Percentiles rank a stretch among this genome's conserved stretches.
Conservation (phyloP, 169 alveolate species). For the Perkinsus chesapeaki region DNA sequence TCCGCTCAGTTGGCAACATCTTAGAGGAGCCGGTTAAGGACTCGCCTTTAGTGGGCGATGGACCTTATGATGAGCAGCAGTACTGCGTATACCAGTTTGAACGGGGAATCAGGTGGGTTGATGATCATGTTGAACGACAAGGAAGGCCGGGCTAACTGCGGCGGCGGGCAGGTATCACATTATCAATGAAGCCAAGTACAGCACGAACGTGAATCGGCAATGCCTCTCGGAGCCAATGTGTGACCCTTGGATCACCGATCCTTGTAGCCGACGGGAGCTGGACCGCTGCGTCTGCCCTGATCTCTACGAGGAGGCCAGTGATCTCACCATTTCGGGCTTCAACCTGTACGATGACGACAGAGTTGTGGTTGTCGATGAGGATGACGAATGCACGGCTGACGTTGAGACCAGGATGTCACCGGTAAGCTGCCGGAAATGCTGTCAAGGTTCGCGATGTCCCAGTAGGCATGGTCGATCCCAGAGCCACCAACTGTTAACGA, state of each 20-base stretch:
- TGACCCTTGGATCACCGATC: not conserved
- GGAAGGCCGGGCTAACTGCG: too few relatives aligned
- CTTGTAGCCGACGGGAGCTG: not conserved
- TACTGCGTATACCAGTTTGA: constrained; percentile 15
- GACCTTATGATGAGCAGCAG: constrained; percentile 7
- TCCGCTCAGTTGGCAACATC: constrained; percentile 4
- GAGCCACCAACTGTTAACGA: not conserved
- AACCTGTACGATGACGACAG: not conserved
- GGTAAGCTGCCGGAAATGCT: too few relatives aligned
- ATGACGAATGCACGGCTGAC: not conserved
- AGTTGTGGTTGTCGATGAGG: not conserved
- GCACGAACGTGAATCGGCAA: not conserved
- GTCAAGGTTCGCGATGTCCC: not conserved
- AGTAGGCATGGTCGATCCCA: not conserved
- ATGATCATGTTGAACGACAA: too few relatives aligned
- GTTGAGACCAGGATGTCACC: not conserved
- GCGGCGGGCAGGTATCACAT: not conserved
- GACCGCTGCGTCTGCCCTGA: not conserved
- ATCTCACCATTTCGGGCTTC: not conserved
- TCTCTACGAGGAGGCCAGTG: not conserved
- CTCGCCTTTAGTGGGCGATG: constrained; percentile 17
- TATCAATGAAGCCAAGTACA: not conserved
- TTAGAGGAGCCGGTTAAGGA: constrained; percentile 1
- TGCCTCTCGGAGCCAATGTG: not conserved
- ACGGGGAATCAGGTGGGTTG: not conserved